phyloP scores from a whole-genome alignment of 257 asterid genomes.

The Plantago ovata region DNA sequence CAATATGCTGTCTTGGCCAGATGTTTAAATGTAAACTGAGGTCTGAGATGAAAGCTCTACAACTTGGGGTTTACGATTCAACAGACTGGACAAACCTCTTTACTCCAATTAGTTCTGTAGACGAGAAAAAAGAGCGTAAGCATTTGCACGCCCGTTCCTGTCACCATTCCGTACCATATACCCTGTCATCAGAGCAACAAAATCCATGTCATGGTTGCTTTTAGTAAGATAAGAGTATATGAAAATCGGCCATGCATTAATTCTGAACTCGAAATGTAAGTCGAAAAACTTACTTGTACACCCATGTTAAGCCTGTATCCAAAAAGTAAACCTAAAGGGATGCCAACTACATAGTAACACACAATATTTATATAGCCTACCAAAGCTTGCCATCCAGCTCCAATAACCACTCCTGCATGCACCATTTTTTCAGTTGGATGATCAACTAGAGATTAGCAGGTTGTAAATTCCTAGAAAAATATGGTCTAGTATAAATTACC shows the following conservation, averaged over 20 bases:
- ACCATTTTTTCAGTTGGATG: neutral
- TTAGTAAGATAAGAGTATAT: too few relatives aligned
- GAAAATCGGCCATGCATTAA: too few relatives aligned
- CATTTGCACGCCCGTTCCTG: conserved; percentile 36
- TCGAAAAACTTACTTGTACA: conserved; percentile 31
- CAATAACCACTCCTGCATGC: conserved; percentile 43
- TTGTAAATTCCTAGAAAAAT: too few relatives aligned
- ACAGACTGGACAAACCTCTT: too few relatives aligned
- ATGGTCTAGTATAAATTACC: too few relatives aligned
- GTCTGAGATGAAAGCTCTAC: too few relatives aligned
- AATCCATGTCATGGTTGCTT: too few relatives aligned
- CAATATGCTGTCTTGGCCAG: too few relatives aligned
- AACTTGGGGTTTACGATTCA: too few relatives aligned
- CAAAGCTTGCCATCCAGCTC: conserved; percentile 59
- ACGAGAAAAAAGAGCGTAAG: conserved; percentile 32
- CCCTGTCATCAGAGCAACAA: conserved; percentile 43
- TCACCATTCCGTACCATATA: conserved; percentile 49
- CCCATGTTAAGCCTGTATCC: conserved; percentile 39
- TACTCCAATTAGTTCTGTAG: conserved; percentile 35
- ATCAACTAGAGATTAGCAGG: neutral
- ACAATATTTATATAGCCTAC: conserved; percentile 37
- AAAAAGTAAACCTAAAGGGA: conserved; percentile 37
- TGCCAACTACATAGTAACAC: conserved; percentile 42
- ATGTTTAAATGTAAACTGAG: too few relatives aligned
- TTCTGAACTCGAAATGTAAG: too few relatives aligned